Evolutionary conservation across 164 flowering plant species (phyloP).

Genomic region (Nymphaea thermarum): DNA sequence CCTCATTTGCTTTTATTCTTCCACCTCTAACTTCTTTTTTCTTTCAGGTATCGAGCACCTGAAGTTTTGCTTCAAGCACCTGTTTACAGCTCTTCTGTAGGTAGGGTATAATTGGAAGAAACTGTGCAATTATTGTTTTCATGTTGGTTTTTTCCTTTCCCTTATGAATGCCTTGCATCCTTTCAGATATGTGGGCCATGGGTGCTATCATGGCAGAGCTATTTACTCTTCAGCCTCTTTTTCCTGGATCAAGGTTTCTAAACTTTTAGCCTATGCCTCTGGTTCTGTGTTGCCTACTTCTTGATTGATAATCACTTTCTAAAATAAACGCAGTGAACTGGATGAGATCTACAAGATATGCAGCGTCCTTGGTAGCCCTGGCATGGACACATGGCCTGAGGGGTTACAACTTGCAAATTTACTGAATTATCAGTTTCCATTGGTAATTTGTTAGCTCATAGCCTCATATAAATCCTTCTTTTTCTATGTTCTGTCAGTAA

Average conservation of each 20-base stretch:
- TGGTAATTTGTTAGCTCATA: slow-evolving; percentile 10
- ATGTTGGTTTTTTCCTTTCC: background rate
- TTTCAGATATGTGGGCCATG: slow-evolving; percentile 98
- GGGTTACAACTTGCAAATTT: slow-evolving; percentile 61
- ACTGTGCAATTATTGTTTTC: background rate
- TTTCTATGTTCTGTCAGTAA: background rate
- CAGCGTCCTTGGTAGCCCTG: slow-evolving; percentile 75
- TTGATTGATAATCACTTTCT: background rate
- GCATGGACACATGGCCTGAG: slow-evolving; percentile 44
- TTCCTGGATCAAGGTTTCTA: slow-evolving; percentile 73
- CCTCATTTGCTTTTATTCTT: background rate
- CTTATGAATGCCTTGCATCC: background rate
- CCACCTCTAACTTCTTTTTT: background rate
- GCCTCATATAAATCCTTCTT: background rate
- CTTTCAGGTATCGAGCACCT: slow-evolving; percentile 91
- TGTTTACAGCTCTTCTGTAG: slow-evolving; percentile 70
- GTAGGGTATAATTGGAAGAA: slow-evolving; percentile 26
- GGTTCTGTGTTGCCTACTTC: background rate
- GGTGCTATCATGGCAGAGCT: slow-evolving; percentile 97
- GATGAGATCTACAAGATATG: slow-evolving; percentile 82
- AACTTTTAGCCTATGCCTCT: background rate
- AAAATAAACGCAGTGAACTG: slow-evolving; percentile 24
- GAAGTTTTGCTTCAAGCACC: slow-evolving; percentile 87
- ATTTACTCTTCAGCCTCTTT: slow-evolving; percentile 80
- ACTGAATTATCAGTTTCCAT: slow-evolving; percentile 69